These are phyloP conservation scores for Cladochytrium replicatum DNA, from an alignment of 192 early-diverging fungal genomes.

Conservation along the genomic window DNA sequence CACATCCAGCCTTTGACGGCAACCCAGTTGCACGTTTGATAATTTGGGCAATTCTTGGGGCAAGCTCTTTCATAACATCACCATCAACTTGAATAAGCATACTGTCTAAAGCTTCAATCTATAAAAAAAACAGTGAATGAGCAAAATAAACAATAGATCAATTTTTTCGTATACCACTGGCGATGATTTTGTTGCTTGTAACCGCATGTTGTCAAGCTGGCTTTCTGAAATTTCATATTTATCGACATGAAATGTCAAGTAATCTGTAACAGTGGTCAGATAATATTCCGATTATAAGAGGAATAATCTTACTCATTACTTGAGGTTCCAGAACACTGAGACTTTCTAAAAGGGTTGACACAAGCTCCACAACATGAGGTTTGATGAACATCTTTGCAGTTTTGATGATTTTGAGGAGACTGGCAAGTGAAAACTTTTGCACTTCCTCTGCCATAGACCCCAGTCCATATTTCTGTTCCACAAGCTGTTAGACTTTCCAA, in stretches of 20 bases:
- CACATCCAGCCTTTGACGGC: slow-evolving; percentile 85
- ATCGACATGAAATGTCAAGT: slow-evolving; percentile 83
- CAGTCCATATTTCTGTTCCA: slow-evolving; percentile 44
- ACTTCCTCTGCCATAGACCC: slow-evolving; percentile 79
- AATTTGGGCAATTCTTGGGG: slow-evolving; percentile 57
- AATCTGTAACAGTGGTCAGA: slow-evolving; percentile 37
- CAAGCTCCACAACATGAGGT: slow-evolving; percentile 59
- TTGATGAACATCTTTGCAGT: slow-evolving; percentile 63
- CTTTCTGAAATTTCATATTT: slow-evolving; percentile 78
- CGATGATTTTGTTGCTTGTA: slow-evolving; percentile 74
- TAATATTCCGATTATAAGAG: slow-evolving; percentile 1
- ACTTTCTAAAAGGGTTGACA: slow-evolving; percentile 71
- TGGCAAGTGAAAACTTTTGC: slow-evolving; percentile 64
- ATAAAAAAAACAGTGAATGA: too few species aligned
- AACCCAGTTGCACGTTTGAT: slow-evolving; percentile 79
- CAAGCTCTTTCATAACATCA: slow-evolving; percentile 50
- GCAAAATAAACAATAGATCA: not conserved
- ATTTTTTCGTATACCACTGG: slow-evolving; percentile 49
- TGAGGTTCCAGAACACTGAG: slow-evolving; percentile 67
- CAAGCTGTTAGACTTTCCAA: slow-evolving; percentile 6
- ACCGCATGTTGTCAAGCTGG: slow-evolving; percentile 70
- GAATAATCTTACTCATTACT: slow-evolving; percentile 42
- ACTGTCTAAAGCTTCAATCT: slow-evolving; percentile 78
- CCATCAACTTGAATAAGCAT: slow-evolving; percentile 69
- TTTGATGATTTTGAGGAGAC: slow-evolving; percentile 76